These are phyloP conservation scores for Calendula officinalis DNA, from an alignment of 129 eudicot genomes.

Conservation along the genomic window DNA sequence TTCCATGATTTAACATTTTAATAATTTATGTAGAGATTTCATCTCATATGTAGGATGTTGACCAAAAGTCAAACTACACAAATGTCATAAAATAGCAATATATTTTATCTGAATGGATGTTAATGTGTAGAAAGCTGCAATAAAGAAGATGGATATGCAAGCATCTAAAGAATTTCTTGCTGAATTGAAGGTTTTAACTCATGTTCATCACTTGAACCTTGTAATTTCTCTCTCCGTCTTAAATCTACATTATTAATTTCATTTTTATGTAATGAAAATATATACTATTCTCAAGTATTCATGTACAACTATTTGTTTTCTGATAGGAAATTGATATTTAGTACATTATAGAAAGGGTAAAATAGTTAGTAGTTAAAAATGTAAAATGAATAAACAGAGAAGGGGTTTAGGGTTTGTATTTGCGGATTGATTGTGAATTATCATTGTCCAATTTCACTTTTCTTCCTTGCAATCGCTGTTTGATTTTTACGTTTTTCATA, in stretches of 20 bases:
- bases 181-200: constrained; percentile 76
- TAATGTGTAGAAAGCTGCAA: constrained; percentile 72
- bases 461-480: no score
- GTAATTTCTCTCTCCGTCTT: constrained; percentile 32
- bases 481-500: no score
- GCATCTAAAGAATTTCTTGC: constrained; percentile 84
- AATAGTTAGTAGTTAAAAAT: no score
- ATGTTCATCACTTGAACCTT: constrained; percentile 88
- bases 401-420: no score
- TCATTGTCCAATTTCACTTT: no score
- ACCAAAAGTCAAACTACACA: not conserved
- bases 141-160: constrained; percentile 91
- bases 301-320: no score
- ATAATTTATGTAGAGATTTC: not conserved
- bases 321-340: no score
- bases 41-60: not conserved
- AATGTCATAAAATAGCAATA: no score
- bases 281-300: no score
- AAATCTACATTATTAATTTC: not conserved
- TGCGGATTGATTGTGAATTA: no score
- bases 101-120: constrained; percentile 1
- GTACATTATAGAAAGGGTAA: no score
- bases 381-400: no score
- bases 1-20: constrained; percentile 9
- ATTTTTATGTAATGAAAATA: not conserved